Conservation (phyloP, 306 rosid species). For the Quercus ilex region DNA sequence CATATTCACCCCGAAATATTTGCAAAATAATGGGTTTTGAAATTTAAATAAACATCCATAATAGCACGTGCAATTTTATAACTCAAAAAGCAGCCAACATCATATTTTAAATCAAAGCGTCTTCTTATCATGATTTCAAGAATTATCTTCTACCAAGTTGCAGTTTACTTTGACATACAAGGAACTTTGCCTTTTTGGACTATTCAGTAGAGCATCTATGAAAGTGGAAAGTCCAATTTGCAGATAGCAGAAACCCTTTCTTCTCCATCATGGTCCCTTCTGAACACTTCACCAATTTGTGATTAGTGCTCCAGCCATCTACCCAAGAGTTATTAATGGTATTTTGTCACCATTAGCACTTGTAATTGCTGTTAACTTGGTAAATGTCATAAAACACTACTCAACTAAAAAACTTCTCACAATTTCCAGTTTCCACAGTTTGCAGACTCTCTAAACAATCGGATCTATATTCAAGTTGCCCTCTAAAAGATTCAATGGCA, state of each 20-base stretch:
- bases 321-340: background rate
- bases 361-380: background rate
- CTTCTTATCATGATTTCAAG: background rate
- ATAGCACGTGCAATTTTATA: background rate
- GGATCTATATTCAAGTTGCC: background rate
- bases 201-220: background rate
- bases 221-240: background rate
- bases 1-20: background rate
- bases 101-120: background rate
- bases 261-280: background rate
- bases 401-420: background rate
- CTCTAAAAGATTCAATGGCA: slow-evolving; percentile 28
- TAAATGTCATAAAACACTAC: background rate
- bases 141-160: background rate
- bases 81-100: background rate
- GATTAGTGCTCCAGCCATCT: background rate
- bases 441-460: background rate
- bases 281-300: background rate
- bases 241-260: background rate
- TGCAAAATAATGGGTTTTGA: background rate
- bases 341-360: background rate
- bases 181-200: background rate
- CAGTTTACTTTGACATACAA: background rate
- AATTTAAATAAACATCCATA: background rate
- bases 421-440: background rate